Conservation (phyloP, 2,329 filamentous ascomycete genomes). For the Juglanconis sp. region DNA sequence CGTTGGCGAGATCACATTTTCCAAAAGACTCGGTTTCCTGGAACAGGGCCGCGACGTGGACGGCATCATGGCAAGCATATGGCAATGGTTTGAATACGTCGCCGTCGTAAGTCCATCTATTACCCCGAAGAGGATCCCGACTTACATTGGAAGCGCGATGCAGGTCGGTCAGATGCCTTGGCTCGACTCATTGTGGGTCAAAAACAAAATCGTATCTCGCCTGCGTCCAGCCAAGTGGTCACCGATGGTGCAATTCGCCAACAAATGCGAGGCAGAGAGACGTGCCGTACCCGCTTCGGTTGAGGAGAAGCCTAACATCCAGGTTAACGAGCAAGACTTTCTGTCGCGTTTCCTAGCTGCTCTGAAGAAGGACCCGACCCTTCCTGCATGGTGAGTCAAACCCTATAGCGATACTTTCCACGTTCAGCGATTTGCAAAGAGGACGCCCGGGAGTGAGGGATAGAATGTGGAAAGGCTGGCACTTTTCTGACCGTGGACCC, state of each 20-base stretch:
- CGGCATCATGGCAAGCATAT: slow-evolving; percentile 11
- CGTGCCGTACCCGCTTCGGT: not conserved
- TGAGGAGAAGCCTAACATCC: not conserved
- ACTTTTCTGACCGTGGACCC: not conserved
- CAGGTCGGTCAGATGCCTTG: not conserved
- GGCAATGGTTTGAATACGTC: not conserved
- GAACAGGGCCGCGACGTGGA: not conserved
- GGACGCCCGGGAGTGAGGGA: not conserved
- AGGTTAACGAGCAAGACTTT: not conserved
- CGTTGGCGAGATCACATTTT: not conserved
- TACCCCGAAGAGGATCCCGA: not conserved
- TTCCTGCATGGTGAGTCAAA: not conserved
- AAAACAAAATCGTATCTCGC: not conserved
- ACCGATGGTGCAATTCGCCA: not conserved
- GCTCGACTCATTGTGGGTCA: not conserved
- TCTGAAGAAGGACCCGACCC: not conserved
- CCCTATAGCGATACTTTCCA: no score
- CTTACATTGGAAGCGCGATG: not conserved
- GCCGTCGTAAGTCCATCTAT: not conserved
- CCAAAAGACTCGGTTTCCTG: not conserved
- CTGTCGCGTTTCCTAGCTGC: no score
- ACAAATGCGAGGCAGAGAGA: not conserved
- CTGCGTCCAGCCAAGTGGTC: not conserved
- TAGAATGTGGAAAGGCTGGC: not conserved
- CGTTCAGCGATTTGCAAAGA: no score